phyloP scores from a whole-genome alignment of 73 alveolate genomes.

The Paramecium sonneborni region DNA sequence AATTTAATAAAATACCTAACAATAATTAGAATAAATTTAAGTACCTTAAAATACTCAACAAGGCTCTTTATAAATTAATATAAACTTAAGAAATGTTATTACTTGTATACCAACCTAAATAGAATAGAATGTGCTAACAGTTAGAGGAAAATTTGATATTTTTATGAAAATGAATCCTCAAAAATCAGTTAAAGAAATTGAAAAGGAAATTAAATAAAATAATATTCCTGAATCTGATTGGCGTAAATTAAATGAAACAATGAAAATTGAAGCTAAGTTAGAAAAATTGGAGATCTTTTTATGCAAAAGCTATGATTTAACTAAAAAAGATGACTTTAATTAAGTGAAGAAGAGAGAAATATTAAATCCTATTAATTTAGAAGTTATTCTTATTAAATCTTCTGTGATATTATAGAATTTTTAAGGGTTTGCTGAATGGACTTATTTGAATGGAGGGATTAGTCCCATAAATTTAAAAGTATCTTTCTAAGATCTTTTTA shows the following conservation, averaged over 20 bases:
- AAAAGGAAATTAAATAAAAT: not conserved
- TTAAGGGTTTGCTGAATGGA: not conserved
- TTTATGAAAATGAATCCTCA: not conserved
- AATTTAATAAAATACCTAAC: not conserved
- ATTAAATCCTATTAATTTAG: not conserved
- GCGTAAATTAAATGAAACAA: not conserved
- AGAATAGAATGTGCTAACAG: slow-evolving; percentile 48
- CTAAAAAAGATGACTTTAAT: slow-evolving; percentile 41
- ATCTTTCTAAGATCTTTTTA: not conserved
- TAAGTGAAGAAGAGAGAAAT: slow-evolving; percentile 48
- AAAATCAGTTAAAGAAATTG: not conserved
- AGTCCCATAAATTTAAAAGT: not conserved
- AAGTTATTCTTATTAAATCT: not conserved
- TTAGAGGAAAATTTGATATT: slow-evolving; percentile 59
- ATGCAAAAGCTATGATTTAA: slow-evolving; percentile 49
- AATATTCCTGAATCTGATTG: not conserved
- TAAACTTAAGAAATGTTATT: slow-evolving; percentile 17
- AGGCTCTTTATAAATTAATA: not conserved
- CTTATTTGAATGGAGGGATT: not conserved
- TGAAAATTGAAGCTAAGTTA: slow-evolving; percentile 3
- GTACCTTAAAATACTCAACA: not conserved
- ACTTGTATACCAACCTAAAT: slow-evolving; percentile 37
- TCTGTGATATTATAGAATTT: not conserved
- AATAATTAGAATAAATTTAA: not conserved
- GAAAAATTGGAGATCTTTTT: slow-evolving; percentile 20